These are phyloP conservation scores for Gardenia jasminoides DNA, from an alignment of 257 asterid species.

Conservation along the genomic window DNA sequence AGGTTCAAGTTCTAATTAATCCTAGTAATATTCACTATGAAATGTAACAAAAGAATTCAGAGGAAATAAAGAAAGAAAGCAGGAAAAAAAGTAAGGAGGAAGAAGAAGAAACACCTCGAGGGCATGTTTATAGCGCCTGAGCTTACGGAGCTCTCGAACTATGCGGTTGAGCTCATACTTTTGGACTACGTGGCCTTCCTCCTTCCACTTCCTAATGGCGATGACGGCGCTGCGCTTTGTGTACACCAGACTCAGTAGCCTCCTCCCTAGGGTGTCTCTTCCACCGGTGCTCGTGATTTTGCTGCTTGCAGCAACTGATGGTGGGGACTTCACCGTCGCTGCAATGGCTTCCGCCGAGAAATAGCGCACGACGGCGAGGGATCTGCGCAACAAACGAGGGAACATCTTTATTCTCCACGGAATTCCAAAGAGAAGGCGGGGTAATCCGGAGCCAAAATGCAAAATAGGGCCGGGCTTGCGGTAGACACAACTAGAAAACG, in stretches of 20 bases:
- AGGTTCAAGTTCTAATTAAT: neutral
- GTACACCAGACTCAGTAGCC: constrained; percentile 64
- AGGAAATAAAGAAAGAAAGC: neutral
- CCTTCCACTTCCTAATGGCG: constrained; percentile 78
- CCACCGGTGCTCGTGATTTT: constrained; percentile 25
- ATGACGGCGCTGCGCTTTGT: constrained; percentile 77
- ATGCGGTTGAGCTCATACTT: constrained; percentile 85
- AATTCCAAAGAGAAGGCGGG: neutral
- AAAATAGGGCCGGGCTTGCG: neutral
- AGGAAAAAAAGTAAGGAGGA: neutral
- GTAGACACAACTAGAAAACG: neutral
- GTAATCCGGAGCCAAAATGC: neutral
- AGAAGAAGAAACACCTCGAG: constrained; percentile 58
- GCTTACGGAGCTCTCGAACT: constrained; percentile 78
- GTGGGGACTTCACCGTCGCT: constrained; percentile 24
- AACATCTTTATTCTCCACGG: constrained; percentile 30
- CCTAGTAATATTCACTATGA: neutral
- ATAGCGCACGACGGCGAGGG: constrained; percentile 60
- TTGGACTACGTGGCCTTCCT: constrained; percentile 68
- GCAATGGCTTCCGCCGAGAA: constrained; percentile 49
- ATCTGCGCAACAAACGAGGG: constrained; percentile 42
- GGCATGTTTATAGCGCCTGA: constrained; percentile 78
- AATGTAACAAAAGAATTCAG: neutral
- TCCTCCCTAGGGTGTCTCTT: constrained; percentile 63
- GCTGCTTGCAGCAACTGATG: constrained; percentile 14